These are phyloP conservation scores for Spathaspora girioi DNA, from an alignment of 805 yeast species.

Conservation along the genomic window DNA sequence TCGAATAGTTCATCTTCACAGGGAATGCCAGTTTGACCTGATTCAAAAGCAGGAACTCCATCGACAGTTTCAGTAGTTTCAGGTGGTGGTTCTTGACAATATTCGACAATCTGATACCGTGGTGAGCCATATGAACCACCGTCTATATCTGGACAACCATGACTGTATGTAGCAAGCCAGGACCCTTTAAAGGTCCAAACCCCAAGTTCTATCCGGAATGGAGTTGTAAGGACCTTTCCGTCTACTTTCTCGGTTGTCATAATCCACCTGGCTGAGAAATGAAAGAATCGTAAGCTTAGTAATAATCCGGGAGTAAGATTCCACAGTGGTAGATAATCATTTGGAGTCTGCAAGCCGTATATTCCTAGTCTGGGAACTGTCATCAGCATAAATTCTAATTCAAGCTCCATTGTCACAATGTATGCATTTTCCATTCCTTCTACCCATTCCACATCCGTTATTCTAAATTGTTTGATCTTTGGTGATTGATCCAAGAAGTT, in stretches of 20 bases:
- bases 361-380: not conserved
- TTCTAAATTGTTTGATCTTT: no score
- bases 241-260: not conserved
- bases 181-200: no score
- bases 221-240: not conserved
- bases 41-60: not conserved
- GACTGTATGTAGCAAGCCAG: not conserved
- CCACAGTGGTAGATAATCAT: not conserved
- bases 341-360: not conserved
- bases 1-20: not conserved
- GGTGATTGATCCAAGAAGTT: not conserved
- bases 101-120: not conserved
- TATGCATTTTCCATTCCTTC: no score
- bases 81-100: not conserved
- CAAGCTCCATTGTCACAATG: not conserved
- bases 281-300: not conserved
- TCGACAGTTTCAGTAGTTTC: not conserved
- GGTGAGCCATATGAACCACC: not conserved
- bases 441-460: not conserved
- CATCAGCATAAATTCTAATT: not conserved
- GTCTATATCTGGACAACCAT: not conserved
- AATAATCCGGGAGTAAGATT: not conserved
- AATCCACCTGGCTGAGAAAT: not conserved
- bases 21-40: not conserved
- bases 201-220: not conserved